Evolutionary conservation across 1,284 basidiomycete species (phyloP), one percentile per base, ranked within the genome.

Genomic region (Garcileccinum viscosum): DNA sequence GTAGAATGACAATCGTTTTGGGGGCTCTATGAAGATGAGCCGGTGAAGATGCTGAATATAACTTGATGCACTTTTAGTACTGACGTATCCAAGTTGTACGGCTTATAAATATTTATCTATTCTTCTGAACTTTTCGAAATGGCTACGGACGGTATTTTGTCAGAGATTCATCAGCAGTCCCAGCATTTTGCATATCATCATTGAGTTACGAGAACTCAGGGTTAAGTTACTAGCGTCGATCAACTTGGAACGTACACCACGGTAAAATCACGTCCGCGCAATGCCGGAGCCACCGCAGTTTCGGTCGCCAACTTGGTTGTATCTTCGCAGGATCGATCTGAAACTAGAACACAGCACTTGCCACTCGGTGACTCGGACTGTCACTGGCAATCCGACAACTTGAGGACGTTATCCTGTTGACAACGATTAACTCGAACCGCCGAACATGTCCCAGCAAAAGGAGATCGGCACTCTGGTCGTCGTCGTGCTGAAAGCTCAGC

Each of bases 401-500:
- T 24, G 44, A 47, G n/a, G n/a, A 27, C 44, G n/a, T 32, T 7
- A 24, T n/a, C 38, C n/a, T 7, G 12, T 7, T 22, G 11, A 44
- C 30, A 44, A 27, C 42, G 9, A 62, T 22, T 38, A 24, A 62
- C 35, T 38, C 42, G 6, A 60, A 35, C 32, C 38, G 11, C 8
- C 17, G 44, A 63, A 35, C 47, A 81, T 82, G 78, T 73, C 80
- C 30, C 73, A 75, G 73, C 70, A 73, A 38, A 76, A 78, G 66
- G 83, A 88, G 78, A 81, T 93, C 37, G 92, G 93, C 30, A 93
- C 90, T 4, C 84, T 94, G 65, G 86, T 92, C 67, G 84, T 93
- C 42, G 92, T 94, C 50, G 85, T 93, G 24, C 85, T 94, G 74
- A 93, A 93, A 80, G 92, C 90, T 35, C 85, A 84, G 69, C 89